Percentiles rank a stretch among this genome's conserved stretches.
Evolutionary conservation across 176 grass and related monocot species (phyloP).

Genomic region (Canna indica): DNA sequence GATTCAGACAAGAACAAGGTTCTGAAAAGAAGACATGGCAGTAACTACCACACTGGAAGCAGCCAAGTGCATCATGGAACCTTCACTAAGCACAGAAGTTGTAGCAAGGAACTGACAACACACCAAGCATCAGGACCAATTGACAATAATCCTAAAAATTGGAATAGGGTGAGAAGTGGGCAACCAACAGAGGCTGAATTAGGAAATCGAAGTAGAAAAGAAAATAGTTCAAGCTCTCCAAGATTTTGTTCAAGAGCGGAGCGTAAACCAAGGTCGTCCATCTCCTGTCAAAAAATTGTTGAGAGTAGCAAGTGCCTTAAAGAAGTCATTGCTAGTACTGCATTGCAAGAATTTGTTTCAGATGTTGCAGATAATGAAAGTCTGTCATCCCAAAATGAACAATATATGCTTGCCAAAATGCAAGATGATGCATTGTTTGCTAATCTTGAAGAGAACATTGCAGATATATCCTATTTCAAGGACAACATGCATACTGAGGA

Average conservation of each 20-base stretch:
- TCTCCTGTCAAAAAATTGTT: constrained; percentile 9
- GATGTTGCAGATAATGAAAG: background rate
- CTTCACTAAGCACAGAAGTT: constrained; percentile 2
- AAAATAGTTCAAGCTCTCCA: constrained; percentile 32
- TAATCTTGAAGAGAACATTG: background rate
- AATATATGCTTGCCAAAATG: background rate
- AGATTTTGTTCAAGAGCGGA: constrained; percentile 44
- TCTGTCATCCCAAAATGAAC: background rate
- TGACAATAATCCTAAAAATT: constrained; percentile 29
- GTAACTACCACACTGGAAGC: background rate
- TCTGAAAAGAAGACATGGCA: constrained; percentile 19
- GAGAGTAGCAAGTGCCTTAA: constrained; percentile 20
- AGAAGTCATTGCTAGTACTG: constrained; percentile 24
- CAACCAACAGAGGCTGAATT: constrained; percentile 9
- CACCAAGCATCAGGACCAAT: constrained; percentile 35
- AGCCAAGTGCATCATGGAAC: background rate
- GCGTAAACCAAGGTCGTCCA: constrained; percentile 8
- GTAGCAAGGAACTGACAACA: constrained; percentile 38
- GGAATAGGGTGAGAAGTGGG: constrained; percentile 18
- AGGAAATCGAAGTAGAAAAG: constrained; percentile 17
- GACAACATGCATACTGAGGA: background rate
- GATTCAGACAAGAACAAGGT: constrained; percentile 18
- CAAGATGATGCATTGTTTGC: background rate
- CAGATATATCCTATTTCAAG: background rate
- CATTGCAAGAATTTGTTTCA: background rate